Evolutionary conservation across 495 filamentous ascomycete genomes (phyloP).

Genomic region (Trichoderma erinaceum): DNA sequence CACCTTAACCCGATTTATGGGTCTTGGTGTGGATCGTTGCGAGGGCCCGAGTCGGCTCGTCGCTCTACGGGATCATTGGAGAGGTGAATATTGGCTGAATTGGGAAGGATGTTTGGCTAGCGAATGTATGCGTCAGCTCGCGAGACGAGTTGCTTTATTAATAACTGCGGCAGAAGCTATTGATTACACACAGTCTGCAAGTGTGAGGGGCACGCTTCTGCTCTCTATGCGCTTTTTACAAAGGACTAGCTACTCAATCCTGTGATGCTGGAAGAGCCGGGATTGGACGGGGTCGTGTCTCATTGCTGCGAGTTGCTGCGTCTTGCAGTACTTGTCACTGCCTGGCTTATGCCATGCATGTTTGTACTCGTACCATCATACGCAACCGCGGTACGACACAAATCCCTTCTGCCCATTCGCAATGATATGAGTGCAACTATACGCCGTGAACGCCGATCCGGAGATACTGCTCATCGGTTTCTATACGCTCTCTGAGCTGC

Average conservation of each 20-base stretch:
- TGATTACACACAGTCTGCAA: background rate
- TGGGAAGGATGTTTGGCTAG: background rate
- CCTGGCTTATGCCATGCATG: too few relatives aligned
- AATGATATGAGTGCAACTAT: background rate
- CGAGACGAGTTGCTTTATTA: too few relatives aligned
- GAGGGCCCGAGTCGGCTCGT: slow-evolving; percentile 10
- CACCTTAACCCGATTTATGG: background rate
- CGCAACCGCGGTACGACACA: too few relatives aligned
- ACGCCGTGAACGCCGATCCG: background rate
- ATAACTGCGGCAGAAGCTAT: background rate
- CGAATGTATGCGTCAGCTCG: too few relatives aligned
- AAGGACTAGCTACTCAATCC: too few relatives aligned
- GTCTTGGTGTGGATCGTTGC: background rate
- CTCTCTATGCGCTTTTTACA: too few relatives aligned
- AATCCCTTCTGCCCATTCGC: background rate
- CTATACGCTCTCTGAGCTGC: slow-evolving; percentile 29
- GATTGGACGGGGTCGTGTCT: too few relatives aligned
- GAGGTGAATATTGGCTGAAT: background rate
- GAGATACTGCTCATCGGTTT: background rate
- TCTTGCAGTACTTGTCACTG: too few relatives aligned
- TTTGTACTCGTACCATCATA: too few relatives aligned
- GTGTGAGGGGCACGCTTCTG: too few relatives aligned
- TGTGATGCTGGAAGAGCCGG: too few relatives aligned
- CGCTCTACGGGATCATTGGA: background rate
- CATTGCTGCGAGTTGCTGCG: too few relatives aligned